Base-by-base conservation (phyloP, 1,284 basidiomycete species). In the Tilletia setariae region DNA sequence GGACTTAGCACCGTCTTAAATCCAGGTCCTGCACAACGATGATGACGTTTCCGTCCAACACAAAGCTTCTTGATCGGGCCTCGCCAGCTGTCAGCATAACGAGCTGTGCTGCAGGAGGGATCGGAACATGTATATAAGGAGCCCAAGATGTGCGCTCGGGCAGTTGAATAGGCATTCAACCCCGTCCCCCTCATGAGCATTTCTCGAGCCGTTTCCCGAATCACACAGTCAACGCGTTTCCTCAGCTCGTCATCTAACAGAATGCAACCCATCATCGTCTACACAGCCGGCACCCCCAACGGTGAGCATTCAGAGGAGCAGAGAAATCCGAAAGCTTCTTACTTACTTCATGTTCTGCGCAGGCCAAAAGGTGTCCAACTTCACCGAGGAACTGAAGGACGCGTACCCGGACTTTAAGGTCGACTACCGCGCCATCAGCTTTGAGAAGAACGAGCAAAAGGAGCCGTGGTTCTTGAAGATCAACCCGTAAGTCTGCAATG, bases 381-480 rank as follows among this genome's bases (percentile, higher is more conserved):
- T 71, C 30, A 35, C 53, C 16, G 73, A 75, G 59, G 76, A 69
- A 28, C 71, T 78, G 65, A 73, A 78, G 68, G 69, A 68, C 8
- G 63, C 30, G 6, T 71, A 71, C 61, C 65, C 64, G 13, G 68
- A 56, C 59, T 63, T 63, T 42, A 53, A 64, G 30, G 75, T 78
- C 64, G 64, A 71, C 49, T 76, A 73, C 70, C 28, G 49, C 15
- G 23, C 43, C 30, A 53, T 72, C 16, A 66, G 63, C 40, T 32
- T 72, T 16, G 40, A 19, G n/a, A 63, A 69, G 67, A 28, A 74
- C 53, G 61, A 71, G 46, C 76, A 77, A 53, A 77, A 78, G 71
- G 69, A 74, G 23, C 68, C 72, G 25, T 78, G 76, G 71, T 75
- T 75, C 66, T 68, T 76, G 44, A 73, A 78, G 66, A 75, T 80